Evolutionary conservation across 306 rosid genomes (phyloP), one percentile per base, ranked within the genome.

Genomic region (Clitoria ternatea): DNA sequence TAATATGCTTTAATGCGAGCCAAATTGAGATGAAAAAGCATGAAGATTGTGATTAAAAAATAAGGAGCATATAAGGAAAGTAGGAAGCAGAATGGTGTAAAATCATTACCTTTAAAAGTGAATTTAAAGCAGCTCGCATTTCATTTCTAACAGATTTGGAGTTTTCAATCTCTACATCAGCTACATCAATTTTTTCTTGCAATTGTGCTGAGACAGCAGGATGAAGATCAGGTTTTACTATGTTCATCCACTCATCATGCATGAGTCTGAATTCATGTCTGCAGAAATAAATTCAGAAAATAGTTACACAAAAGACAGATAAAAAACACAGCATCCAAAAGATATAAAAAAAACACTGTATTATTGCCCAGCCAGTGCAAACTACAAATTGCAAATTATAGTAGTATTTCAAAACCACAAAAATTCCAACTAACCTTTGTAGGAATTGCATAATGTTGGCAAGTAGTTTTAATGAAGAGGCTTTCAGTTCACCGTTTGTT

Each of bases 31-130:
- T 11, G 44, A 13, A 40, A 67, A 5, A 18, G 17, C 35, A 59
- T 32, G 29, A 24, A 42, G 35, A 65, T 15, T 57, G 30, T 33
- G 35, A 40, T 39, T 11, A 57, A 48, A 79, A 57, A 48, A 79
- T 73, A 42, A 40, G 45, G 69, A 59, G 33, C 61, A 45, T 11
- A 37, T 33, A 29, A 15, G 17, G 48, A 23, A 33, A 12, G 32
- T 63, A 14, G 14, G 32, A 68, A 11, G 52, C 10, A 7, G 10
- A 67, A 48, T n/a, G 48, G 27, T 30, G 29, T 9, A 60, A 52
- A 74, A 68, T 12, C 3, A 68, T 69, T 83, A 95, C 99, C 99
- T 89, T 91, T 86, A 95, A 70, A 19, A 95, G 89, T 69, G 83
- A 75, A 80, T 81, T 83, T 61, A 91, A 12, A 53, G 97, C 96